Base-by-base conservation (phyloP, 495 filamentous ascomycete species). In the Antarctomyces pellizariae region DNA sequence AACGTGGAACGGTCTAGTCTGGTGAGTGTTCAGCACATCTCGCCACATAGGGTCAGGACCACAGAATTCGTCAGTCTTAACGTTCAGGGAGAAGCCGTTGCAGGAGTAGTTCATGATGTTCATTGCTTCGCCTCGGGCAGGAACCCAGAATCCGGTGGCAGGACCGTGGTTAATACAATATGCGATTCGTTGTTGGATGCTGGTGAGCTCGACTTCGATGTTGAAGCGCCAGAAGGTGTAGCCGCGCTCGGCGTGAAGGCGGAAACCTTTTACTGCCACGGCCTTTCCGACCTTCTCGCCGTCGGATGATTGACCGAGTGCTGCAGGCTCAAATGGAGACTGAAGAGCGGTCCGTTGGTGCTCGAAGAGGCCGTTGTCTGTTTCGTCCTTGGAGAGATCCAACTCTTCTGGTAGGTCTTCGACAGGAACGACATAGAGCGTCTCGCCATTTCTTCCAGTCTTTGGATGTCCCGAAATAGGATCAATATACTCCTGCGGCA, bases 61-160 rank as follows among this genome's bases (percentile, higher is more conserved):
- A 39, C 70, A 76, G 48, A 93, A 71, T 24, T 62, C 50, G 39
- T 82, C 52, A 0, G 82, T 46, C 32, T 93, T 65, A 26, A 77
- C 76, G 36, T 62, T 73, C 29, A 75, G 43, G 36, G 75, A 79
- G 52, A 97, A 95, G 21, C 89, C 86, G 47, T 97, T 97, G 57
- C 89, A 90, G 44, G 71, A 84, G 56, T 95, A 64, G 51, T 90
- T 95, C 80, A 93, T 90, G 38, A 90, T 77, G 50, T 95, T 91
- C 89, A 97, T 95, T 5, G 74, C 62, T 49, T 92, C 63, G 13
- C 69, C 75, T 26, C 56, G 59, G 27, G 74, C 76, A 6, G 86
- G 86, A 1, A 97, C 79, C 86, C 86, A 97, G 48, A 97, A 97
- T 6, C 70, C 75, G 14, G 83, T 63, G 8, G 80, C 70, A 4